Evolutionary conservation across 2,329 filamentous ascomycete species (phyloP), one percentile per base, ranked within the genome.

Genomic region (Hymenoscyphus albidus): DNA sequence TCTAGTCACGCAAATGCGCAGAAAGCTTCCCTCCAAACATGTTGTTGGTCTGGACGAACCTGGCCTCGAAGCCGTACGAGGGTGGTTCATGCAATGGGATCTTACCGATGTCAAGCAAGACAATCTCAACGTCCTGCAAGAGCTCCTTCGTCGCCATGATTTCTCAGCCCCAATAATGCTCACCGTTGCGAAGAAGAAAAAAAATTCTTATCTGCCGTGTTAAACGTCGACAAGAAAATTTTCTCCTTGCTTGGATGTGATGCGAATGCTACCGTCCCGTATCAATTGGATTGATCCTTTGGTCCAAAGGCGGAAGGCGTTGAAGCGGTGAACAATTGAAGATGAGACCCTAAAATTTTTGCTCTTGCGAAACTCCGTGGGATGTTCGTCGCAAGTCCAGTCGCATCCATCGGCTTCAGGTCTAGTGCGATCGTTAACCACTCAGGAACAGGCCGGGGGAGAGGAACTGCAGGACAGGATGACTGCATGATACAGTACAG

Each of bases 51-150:
- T 18, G 18, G 44, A 51, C 44, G 44, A 27, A 54, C 48, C 22
- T 31, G n/a, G n/a, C 51, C 51, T 32, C 35, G 35, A 27, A 22
- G 10, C 3, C 4, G 48, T 18, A 18, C 7, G 48, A 27, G 48
- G 22, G 5, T 35, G 48, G 48, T 54, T 54, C 48, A 54, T 57
- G 55, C 55, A n/a, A 18, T 32, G 55, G 32, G 55, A 61, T 71
- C 74, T 68, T 67, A 75, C 74, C 74, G 51, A 76, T 75, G 70
- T 76, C 74, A n/a, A 76, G 67, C 35, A 76, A 60, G 32, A 75
- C 67, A 14, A 71, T 70, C 61, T 72, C 60, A 38, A 68, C 60
- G 38, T 58, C 61, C 31, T 57, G 55, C 55, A 57, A 14, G 4
- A 57, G 48, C 7, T 60, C 58, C 22, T 35, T 22, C 44, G 31